Conservation (phyloP, 768 basidiomycete species). For the Lactifluus hygrophoroides region DNA sequence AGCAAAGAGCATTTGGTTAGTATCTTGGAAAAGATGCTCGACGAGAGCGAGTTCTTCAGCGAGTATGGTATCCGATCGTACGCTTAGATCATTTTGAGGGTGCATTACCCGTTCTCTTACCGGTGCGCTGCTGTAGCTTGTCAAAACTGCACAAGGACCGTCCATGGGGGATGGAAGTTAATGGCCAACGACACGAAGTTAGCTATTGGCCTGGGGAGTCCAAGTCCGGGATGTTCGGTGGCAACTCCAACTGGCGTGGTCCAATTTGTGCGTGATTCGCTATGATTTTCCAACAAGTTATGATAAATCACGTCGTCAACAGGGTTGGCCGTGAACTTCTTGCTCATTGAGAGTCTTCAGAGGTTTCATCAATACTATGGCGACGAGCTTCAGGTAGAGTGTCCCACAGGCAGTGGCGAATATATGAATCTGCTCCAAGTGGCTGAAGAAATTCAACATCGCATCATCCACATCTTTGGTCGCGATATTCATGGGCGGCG, state of each 20-base stretch:
- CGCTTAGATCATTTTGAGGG: conserved; percentile 27
- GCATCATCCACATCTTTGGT: conserved; percentile 98
- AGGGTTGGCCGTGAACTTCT: conserved; percentile 95
- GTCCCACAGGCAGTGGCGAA: conserved; percentile 94
- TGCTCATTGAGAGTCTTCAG: conserved; percentile 93
- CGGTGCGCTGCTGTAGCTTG: conserved; percentile 39
- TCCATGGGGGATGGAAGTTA: conserved; percentile 92
- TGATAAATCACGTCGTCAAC: conserved; percentile 15
- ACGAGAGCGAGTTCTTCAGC: conserved; percentile 94
- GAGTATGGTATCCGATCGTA: conserved; percentile 95
- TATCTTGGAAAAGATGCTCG: conserved; percentile 93
- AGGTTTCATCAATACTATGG: conserved; percentile 98
- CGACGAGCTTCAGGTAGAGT: conserved; percentile 86
- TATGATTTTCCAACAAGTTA: neutral
- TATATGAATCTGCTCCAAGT: conserved; percentile 92
- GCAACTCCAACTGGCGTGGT: conserved; percentile 98
- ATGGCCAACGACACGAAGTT: conserved; percentile 87
- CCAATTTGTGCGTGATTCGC: conserved; percentile 54
- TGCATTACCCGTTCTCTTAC: neutral
- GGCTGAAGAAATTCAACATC: conserved; percentile 96
- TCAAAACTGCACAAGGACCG: conserved; percentile 86
- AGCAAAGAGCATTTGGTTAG: conserved; percentile 83
- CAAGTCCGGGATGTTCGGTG: conserved; percentile 94
- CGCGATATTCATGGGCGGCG: conserved; percentile 79
- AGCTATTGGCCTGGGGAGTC: conserved; percentile 99